Evolutionary conservation across 2,329 filamentous ascomycete species (phyloP), one percentile per base, ranked within the genome.

Genomic region (Xylaria sp.): DNA sequence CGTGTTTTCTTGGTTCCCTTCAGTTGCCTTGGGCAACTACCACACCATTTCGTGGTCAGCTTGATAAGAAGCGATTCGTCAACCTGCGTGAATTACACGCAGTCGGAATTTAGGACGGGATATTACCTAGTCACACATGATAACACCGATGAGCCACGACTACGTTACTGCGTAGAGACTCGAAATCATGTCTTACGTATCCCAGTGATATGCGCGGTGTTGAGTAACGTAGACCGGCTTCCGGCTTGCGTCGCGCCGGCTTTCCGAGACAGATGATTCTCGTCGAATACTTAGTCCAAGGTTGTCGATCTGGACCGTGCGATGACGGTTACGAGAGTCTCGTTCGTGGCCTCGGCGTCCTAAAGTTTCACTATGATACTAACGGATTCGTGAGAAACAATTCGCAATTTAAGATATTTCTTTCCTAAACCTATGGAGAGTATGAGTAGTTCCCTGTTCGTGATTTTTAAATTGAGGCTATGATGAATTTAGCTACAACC

Each of bases 1-100:
- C 20, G 20, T 55, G 59, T 62, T 50, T 11, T 47, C 55, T 25
- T 67, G 47, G 10, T 63, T 68, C 27, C 53, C 61, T 6, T 65
- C 56, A 6, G 65, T 62, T 66, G 17, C 44, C 63, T 5, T 63
- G 45, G 3, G 67, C 66, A 20, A 39, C 54, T 33, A 20, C n/a
- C 7, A 29, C 29, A 1, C 9, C 20, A 33, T 44, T 25, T 13
- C 13, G 17, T n/a, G 1, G 15, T 42, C 27, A 13, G 17, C 10
- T 27, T n/a, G 7, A 11, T 47, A 47, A 15, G 44, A 15, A 25
- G 2, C 13, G 9, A 47, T 15, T 5, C 13, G 25, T 27, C 5
- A 27, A 17, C 22, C 22, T 15, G 10, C 3, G 25, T 27, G 6
- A 15, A 47, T 13, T 11, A 27, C 10, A 5, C 11, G 44, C 5